Evolutionary conservation across 163 green algal genomes (phyloP).

Genomic region (Volvox carteri): DNA sequence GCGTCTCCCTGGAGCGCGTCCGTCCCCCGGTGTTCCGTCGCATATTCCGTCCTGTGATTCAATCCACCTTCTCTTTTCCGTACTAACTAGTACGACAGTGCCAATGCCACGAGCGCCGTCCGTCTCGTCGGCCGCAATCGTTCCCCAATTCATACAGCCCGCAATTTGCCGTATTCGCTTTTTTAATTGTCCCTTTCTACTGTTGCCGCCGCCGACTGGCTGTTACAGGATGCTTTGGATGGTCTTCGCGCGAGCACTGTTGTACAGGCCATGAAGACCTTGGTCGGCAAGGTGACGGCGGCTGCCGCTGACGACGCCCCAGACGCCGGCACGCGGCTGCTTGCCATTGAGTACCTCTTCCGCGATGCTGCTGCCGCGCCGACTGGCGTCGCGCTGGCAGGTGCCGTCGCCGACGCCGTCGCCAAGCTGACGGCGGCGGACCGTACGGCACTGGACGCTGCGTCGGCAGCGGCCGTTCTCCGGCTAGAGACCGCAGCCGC

Average conservation of each 20-base stretch:
- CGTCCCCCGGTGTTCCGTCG: too few relatives aligned
- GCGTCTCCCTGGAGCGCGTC: too few relatives aligned
- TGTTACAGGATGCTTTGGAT: constrained; percentile 17
- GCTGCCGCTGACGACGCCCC: not conserved
- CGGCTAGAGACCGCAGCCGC: not conserved
- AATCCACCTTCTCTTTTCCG: too few relatives aligned
- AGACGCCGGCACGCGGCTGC: constrained; percentile 28
- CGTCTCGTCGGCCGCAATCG: too few relatives aligned
- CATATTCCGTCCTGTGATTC: too few relatives aligned
- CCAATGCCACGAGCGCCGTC: too few relatives aligned
- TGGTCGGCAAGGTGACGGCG: not conserved
- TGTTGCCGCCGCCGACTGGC: too few relatives aligned
- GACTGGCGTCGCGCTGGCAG: not conserved
- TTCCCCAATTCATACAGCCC: too few relatives aligned
- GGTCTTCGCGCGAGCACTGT: not conserved
- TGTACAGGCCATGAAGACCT: not conserved
- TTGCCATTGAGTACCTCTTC: constrained; percentile 27
- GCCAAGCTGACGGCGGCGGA: constrained; percentile 30
- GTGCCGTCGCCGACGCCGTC: not conserved
- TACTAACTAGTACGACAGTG: too few relatives aligned
- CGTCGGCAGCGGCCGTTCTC: not conserved
- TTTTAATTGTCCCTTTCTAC: too few relatives aligned
- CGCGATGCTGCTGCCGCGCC: not conserved
- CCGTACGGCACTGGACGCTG: not conserved
- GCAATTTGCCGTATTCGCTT: too few relatives aligned